Evolutionary conservation across 495 filamentous ascomycete genomes (phyloP).

Genomic region (Penicillium silybi): DNA sequence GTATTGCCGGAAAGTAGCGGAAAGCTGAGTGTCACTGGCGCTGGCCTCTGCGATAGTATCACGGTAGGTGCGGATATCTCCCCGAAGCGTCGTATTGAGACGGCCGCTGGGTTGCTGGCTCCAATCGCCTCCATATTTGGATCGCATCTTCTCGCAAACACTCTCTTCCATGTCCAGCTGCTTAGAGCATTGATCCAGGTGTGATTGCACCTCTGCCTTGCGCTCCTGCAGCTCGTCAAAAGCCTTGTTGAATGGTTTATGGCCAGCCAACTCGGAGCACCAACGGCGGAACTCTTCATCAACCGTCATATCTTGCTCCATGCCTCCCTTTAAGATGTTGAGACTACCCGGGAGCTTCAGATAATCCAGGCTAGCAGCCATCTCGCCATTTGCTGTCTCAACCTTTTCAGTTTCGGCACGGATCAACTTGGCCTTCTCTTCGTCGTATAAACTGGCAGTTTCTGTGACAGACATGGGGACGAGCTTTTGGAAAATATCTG

Average conservation of each 20-base stretch:
- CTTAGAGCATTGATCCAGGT: slow-evolving; percentile 75
- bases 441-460: slow-evolving; percentile 93
- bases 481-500: slow-evolving; percentile 95
- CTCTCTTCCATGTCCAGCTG: slow-evolving; percentile 94
- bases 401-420: slow-evolving; percentile 91
- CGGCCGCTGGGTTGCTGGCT: slow-evolving; percentile 92
- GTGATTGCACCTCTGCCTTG: slow-evolving; percentile 65
- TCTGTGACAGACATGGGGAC: slow-evolving; percentile 96
- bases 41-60: slow-evolving; percentile 87
- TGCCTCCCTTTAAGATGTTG: slow-evolving; percentile 87
- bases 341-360: slow-evolving; percentile 84
- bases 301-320: slow-evolving; percentile 81
- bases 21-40: slow-evolving; percentile 81
- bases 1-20: slow-evolving; percentile 75
- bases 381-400: slow-evolving; percentile 86
- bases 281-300: slow-evolving; percentile 90
- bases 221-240: slow-evolving; percentile 75
- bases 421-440: slow-evolving; percentile 95
- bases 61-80: slow-evolving; percentile 79
- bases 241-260: slow-evolving; percentile 68
- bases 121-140: slow-evolving; percentile 95
- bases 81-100: slow-evolving; percentile 80
- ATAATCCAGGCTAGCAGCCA: slow-evolving; percentile 93
- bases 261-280: slow-evolving; percentile 86
- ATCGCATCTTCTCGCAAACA: slow-evolving; percentile 98